Evolutionary conservation across 169 alveolate genomes (phyloP).

Genomic region (Plasmodium reichenowi): DNA sequence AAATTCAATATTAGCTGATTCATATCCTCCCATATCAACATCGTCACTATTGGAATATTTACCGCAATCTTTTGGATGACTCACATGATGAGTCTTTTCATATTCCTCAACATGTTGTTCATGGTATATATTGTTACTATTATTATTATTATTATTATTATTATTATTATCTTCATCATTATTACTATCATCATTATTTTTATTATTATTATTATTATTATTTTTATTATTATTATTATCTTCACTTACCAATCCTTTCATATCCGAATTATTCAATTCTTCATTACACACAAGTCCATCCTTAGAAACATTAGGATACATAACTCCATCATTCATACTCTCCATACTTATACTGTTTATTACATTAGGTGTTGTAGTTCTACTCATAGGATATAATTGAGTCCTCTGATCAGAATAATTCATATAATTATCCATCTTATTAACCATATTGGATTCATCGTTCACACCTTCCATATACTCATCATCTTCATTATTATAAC

Average conservation of each 20-base stretch:
- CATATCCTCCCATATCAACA: not conserved
- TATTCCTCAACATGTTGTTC: not conserved
- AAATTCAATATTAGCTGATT: constrained; percentile 9
- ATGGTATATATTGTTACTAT: too few species aligned
- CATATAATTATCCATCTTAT: constrained; percentile 37
- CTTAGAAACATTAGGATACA: constrained; percentile 19
- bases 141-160: too few species aligned
- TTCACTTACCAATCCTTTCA: not conserved
- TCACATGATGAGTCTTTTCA: not conserved
- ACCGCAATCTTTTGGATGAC: not conserved
- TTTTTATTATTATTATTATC: not conserved
- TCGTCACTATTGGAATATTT: not conserved
- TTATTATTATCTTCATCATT: too few species aligned
- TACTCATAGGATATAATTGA: constrained; percentile 45
- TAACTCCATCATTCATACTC: constrained; percentile 30
- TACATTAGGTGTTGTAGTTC: constrained; percentile 61
- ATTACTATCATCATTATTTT: too few species aligned
- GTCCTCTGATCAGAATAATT: constrained; percentile 31
- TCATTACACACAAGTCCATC: not conserved
- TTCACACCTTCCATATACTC: too few species aligned
- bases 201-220: not conserved
- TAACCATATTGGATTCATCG: not conserved
- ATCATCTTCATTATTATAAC: constrained; percentile 30
- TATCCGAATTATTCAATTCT: not conserved
- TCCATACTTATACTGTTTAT: constrained; percentile 62